Evolutionary conservation across 345 rosid genomes (phyloP).

Genomic region (Jatropha curcas): DNA sequence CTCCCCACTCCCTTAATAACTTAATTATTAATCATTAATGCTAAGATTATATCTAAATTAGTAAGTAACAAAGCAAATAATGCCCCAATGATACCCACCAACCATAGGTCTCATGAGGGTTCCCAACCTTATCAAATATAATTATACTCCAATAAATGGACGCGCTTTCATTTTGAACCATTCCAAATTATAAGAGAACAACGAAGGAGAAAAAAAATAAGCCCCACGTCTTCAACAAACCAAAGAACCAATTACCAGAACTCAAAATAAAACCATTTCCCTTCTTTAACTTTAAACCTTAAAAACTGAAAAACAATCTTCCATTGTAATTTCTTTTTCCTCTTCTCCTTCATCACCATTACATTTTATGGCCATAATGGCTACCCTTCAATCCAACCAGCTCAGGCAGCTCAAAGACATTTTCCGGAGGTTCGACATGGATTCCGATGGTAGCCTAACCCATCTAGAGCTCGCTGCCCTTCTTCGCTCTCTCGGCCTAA

Average conservation of each 20-base stretch:
- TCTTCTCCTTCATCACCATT: background rate
- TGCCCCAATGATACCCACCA: too few species aligned
- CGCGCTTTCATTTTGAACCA: slow-evolving; percentile 27
- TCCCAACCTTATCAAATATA: too few species aligned
- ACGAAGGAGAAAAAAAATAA: background rate
- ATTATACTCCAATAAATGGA: too few species aligned
- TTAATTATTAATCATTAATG: too few species aligned
- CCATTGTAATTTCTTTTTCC: too few species aligned
- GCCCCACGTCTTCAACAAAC: slow-evolving; percentile 22
- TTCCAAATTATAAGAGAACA: background rate
- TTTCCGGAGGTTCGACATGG: slow-evolving; percentile 90
- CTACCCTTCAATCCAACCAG: slow-evolving; percentile 50
- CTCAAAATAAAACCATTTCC: too few species aligned
- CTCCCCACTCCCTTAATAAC: too few species aligned
- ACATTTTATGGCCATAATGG: slow-evolving; percentile 20
- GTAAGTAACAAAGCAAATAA: too few species aligned
- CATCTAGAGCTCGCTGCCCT: slow-evolving; percentile 91
- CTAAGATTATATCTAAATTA: too few species aligned
- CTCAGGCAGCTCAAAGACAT: slow-evolving; percentile 73
- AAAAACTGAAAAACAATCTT: too few species aligned
- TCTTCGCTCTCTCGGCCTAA: slow-evolving; percentile 80
- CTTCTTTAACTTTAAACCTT: too few species aligned
- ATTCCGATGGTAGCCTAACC: slow-evolving; percentile 76
- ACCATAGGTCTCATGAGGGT: too few species aligned
- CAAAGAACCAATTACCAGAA: background rate